Evolutionary conservation across 768 basidiomycete species (phyloP), one percentile per base, ranked within the genome.

Genomic region (Chlorophyllum brunneum): DNA sequence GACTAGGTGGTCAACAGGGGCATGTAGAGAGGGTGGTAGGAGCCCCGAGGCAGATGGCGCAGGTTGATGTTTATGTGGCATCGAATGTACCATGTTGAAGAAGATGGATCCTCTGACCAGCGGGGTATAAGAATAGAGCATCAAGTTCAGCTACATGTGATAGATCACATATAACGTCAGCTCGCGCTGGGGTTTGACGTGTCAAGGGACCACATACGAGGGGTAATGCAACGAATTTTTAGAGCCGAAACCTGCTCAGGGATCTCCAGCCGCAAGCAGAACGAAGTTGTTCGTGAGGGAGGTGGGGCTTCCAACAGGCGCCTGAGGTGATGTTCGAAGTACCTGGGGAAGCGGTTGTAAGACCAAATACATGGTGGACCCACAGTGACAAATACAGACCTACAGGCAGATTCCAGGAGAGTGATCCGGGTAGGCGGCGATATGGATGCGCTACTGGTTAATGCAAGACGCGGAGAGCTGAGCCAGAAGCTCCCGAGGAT

Each of bases 381-480:
- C 68, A 70, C 70, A 71, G 62, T 48, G 61, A 62, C 64, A 68
- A 70, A 68, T 62, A 65, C 56, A 60, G 63, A 63, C 65, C 65
- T 59, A 68, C 67, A 67, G 65, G 34, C n/a, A n/a, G n/a, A n/a
- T n/a, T n/a, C 31, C 7, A 7, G 15, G 13, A 20, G 13, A 8
- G 39, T 40, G 39, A 23, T 24, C 31, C 15, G 13, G 11, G 39
- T 22, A 40, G 11, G 34, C 16, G 34, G n/a, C n/a, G n/a, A n/a
- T n/a, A 36, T 36, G 13, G 2, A 16, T n/a, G 11, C 9, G 34
- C 9, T 36, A 16, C 3, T 15, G 34, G 2, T 42, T 24, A 36
- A 11, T 24, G 39, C 24, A 20, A 33, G 24, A 27, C 13, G 16
- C 23, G 36, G 43, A 46, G 24, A 46, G 43, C 10, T 31, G 37